Evolutionary conservation across 345 rosid genomes (phyloP).

Genomic region (Bruguiera parviflora): DNA sequence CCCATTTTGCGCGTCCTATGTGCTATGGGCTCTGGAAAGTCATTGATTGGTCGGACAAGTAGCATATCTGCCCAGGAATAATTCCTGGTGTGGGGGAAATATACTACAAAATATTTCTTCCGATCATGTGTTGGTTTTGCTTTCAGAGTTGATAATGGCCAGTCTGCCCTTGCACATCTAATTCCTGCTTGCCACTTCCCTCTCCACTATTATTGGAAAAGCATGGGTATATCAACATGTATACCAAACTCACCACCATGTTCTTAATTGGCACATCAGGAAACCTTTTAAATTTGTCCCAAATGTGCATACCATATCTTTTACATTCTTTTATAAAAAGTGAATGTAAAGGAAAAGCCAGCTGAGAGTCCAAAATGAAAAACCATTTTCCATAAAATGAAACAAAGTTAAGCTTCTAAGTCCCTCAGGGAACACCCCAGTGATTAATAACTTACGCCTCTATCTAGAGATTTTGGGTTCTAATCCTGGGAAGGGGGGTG

Average conservation of each 20-base stretch:
- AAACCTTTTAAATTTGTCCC: not conserved
- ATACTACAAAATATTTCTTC: slow-evolving; percentile 83
- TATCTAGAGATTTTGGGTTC: no score
- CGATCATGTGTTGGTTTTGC: slow-evolving; percentile 96
- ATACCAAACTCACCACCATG: no score
- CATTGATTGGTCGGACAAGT: slow-evolving; percentile 67
- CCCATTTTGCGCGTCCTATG: slow-evolving; percentile 75
- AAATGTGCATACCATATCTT: not conserved
- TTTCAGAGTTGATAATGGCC: slow-evolving; percentile 87
- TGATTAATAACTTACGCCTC: no score
- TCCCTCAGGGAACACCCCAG: no score
- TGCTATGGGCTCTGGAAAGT: slow-evolving; percentile 86
- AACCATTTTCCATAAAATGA: no score
- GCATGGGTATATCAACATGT: slow-evolving; percentile 13
- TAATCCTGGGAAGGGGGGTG: no score
- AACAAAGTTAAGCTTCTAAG: no score
- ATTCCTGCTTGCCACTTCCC: slow-evolving; percentile 98
- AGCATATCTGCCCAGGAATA: slow-evolving; percentile 98
- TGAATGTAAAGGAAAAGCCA: not conserved
- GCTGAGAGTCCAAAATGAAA: not conserved
- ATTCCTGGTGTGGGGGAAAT: slow-evolving; percentile 89
- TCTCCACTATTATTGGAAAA: slow-evolving; percentile 73
- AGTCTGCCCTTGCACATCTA: slow-evolving; percentile 87
- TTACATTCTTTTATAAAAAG: no score
- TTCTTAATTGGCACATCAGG: not conserved